A percentile compares a stretch with the other conserved stretches of the same genome.
phyloP scores from a whole-genome alignment of 2,329 filamentous ascomycete species.

The Colletotrichum sansevieriae region DNA sequence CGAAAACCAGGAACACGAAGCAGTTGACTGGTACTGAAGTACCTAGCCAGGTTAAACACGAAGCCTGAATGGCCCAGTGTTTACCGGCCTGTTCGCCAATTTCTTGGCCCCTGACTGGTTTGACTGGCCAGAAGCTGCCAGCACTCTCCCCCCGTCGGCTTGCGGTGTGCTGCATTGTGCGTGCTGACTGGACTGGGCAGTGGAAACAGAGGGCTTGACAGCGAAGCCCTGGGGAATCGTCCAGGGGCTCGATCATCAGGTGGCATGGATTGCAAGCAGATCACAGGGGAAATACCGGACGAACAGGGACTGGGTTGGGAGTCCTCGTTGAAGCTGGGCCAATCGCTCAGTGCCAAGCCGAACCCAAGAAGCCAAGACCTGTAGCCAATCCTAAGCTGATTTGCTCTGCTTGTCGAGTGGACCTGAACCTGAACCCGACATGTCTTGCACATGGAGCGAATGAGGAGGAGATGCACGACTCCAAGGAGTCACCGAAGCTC shows the following conservation, averaged over 20 bases:
- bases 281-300: slow-evolving; percentile 34
- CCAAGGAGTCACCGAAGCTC: slow-evolving; percentile 18
- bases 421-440: slow-evolving; percentile 25
- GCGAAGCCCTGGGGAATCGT: slow-evolving; percentile 2
- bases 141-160: background rate
- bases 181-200: slow-evolving; percentile 7
- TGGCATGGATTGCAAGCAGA: slow-evolving; percentile 15
- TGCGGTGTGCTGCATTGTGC: background rate
- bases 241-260: background rate
- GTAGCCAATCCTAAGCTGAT: slow-evolving; percentile 10
- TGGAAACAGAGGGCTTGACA: slow-evolving; percentile 14
- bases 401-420: slow-evolving; percentile 9
- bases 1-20: slow-evolving; percentile 14
- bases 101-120: slow-evolving; percentile 22
- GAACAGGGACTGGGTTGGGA: slow-evolving; percentile 24
- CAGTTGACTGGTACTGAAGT: slow-evolving; percentile 9
- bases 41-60: slow-evolving; percentile 2
- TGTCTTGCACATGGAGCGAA: slow-evolving; percentile 28
- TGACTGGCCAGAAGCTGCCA: slow-evolving; percentile 8
- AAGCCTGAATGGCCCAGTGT: slow-evolving; percentile 37
- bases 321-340: slow-evolving; percentile 2
- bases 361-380: slow-evolving; percentile 17
- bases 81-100: slow-evolving; percentile 33
- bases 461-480: slow-evolving; percentile 9
- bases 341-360: slow-evolving; percentile 13